These are phyloP conservation scores for Bolboschoenoplectus hybrid DNA, from an alignment of 202 grass and related monocot species.

Conservation along the genomic window DNA sequence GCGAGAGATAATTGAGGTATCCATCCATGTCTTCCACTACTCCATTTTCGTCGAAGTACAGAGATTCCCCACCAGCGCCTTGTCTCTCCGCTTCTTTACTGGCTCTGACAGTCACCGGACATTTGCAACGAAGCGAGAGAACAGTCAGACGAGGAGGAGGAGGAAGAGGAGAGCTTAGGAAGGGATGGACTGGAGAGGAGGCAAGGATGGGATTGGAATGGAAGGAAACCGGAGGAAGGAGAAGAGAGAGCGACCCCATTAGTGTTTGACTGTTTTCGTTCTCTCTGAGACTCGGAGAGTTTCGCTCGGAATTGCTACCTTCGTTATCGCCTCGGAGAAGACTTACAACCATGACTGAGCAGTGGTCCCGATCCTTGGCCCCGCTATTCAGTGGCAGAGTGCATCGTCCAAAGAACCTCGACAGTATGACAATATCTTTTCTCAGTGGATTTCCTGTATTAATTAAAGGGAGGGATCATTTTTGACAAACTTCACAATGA, in stretches of 20 bases:
- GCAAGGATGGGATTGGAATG: not conserved
- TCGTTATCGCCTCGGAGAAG: conserved; percentile 15
- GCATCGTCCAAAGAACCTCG: not conserved
- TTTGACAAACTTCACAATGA: too few relatives aligned
- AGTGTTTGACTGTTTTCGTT: not conserved
- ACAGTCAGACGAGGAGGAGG: not conserved
- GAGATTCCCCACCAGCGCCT: conserved; percentile 35
- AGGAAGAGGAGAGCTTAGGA: not conserved
- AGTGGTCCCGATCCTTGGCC: not conserved
- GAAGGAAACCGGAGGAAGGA: conserved; percentile 21
- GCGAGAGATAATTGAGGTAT: conserved; percentile 90
- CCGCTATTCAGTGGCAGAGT: not conserved
- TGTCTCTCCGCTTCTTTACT: conserved; percentile 10
- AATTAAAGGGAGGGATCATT: too few relatives aligned
- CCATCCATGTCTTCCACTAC: conserved; percentile 90
- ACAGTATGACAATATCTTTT: not conserved
- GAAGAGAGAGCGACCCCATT: conserved; percentile 29
- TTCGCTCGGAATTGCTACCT: conserved; percentile 10
- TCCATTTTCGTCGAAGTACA: conserved; percentile 76
- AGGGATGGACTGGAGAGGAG: conserved; percentile 18
- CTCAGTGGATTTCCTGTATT: too few relatives aligned
- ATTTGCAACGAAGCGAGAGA: not conserved
- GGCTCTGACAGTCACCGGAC: conserved; percentile 8
- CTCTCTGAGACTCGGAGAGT: not conserved
- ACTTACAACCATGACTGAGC: not conserved